A percentile compares a stretch with the other conserved stretches of the same genome.
phyloP scores from a whole-genome alignment of 1,284 basidiomycete species.

The Cutaneotrichosporon arboriforme region DNA sequence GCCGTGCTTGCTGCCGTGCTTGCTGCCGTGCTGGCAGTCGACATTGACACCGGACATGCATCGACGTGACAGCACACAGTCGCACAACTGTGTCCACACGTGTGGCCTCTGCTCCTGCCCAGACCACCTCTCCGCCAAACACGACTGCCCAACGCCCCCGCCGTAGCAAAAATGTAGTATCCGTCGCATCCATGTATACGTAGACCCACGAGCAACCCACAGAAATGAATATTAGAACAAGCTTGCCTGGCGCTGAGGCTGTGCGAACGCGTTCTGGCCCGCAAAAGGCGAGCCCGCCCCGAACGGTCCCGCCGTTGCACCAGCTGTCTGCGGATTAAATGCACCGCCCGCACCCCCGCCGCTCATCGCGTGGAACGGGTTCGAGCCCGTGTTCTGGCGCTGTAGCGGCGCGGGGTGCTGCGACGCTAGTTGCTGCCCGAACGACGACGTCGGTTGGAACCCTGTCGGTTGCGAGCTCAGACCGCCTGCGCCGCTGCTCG shows the following conservation, averaged over 20 bases:
- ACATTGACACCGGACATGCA: too few species aligned
- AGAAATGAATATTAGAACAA: slow-evolving; percentile 5
- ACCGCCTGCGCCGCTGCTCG: background rate
- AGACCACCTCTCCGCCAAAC: too few species aligned
- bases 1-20: too few species aligned
- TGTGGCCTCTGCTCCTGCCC: too few species aligned
- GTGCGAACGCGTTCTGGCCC: slow-evolving; percentile 23
- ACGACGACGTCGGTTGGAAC: slow-evolving; percentile 81
- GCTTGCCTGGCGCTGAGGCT: slow-evolving; percentile 3
- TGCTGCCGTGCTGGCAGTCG: too few species aligned
- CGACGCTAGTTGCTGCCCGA: slow-evolving; percentile 68
- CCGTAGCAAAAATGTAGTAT: too few species aligned
- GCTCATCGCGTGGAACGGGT: slow-evolving; percentile 36
- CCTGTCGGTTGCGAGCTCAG: slow-evolving; percentile 29
- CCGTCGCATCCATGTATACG: background rate
- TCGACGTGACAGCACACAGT: too few species aligned
- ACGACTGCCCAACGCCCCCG: too few species aligned
- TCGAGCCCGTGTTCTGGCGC: slow-evolving; percentile 20
- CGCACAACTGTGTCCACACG: too few species aligned
- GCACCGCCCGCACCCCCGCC: background rate
- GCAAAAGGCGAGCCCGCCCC: slow-evolving; percentile 30
- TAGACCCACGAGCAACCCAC: background rate
- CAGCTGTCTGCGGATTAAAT: too few species aligned
- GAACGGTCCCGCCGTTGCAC: slow-evolving; percentile 22
- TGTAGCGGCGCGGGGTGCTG: slow-evolving; percentile 8